Conservation (phyloP, 306 rosid genomes). For the Cucumis sativus region Cucumber_9930_V3 NC_026660.2:5399001-5399500, state of each 20-base stretch:
- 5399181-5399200: slow-evolving; percentile 11
- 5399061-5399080: too few species aligned
- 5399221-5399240: slow-evolving; percentile 11
- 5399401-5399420: not conserved
- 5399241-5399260: not conserved
- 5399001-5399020: too few species aligned
- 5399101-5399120: not conserved
- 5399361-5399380: slow-evolving; percentile 8
- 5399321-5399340: slow-evolving; percentile 4
- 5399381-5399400: slow-evolving; percentile 3
- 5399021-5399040: too few species aligned
- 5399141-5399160: slow-evolving; percentile 18
- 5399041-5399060: too few species aligned
- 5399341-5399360: slow-evolving; percentile 7
- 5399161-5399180: slow-evolving; percentile 9
- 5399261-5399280: not conserved
- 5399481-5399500: not conserved
- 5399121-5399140: slow-evolving; percentile 6
- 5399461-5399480: not conserved
- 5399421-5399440: not conserved
- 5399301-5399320: slow-evolving; percentile 1
- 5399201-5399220: slow-evolving; percentile 15
- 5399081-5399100: not conserved
- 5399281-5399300: not conserved
- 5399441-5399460: not conserved